Base-by-base conservation (phyloP, 1,139 yeast genomes). In the Nakaseomyces nivariensis region DNA sequence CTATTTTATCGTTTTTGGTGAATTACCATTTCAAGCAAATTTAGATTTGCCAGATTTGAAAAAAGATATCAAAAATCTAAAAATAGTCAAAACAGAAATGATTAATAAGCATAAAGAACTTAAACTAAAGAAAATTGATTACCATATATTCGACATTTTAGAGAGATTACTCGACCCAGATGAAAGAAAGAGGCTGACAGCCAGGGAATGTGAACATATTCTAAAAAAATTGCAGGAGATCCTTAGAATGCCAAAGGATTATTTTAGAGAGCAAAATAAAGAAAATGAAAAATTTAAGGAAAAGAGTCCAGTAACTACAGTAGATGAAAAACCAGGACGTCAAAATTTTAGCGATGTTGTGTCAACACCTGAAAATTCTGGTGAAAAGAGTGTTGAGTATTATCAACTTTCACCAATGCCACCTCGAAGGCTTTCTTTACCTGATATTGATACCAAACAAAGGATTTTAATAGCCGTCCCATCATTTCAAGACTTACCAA, bases 1-100 rank as follows among this genome's bases (percentile, higher is more conserved):
- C 46, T 82, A 85, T 62, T 86, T 77, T 63, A 66, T 88, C 49
- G 80, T 90, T 53, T 82, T 82, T 61, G 86, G 89, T 1, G 68
- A 68, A 26, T 67, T 87, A 37, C 96, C 96, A 0, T 87, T 77
- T 56, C 68, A 71, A n/a, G 58, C 76, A 74, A 10, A 57, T 51
- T 24, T 66, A 60, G 54, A 68, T 11, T 49, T 73, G 27, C 67
- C 66, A 1, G 64, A 63, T 2, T 66, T 81, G 33, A 70, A 68
- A 48, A 48, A 56, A 1, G 77, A 75, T 48, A 78, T 81, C 3
- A 58, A 60, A 31, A 50, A 55, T 4, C 70, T 72, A 48, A 49
- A 54, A 1, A 63, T 72, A 41, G 58, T 61, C 29, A 57, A 57
- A 5, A 41, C 49, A 1, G 26, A 25, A 0, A 51, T 66, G 50